Percentiles rank a stretch among this genome's conserved stretches.
These are phyloP conservation scores for Thuidium tamariscinum DNA, from an alignment of 225 moss, liverwort and hornwort species.

Conservation along the genomic window DNA sequence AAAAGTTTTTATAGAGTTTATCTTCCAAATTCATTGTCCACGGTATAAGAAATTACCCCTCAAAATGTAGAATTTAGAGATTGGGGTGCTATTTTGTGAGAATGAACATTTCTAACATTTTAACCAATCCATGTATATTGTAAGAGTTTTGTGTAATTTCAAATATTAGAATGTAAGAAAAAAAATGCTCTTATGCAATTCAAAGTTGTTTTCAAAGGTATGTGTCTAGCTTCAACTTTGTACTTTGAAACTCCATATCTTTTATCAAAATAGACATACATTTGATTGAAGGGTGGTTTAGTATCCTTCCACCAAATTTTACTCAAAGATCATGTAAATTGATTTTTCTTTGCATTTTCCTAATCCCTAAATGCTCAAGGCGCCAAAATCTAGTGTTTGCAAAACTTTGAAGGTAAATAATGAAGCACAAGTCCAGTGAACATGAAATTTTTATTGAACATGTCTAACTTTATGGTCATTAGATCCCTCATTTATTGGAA, in stretches of 20 bases:
- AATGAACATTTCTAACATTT: not conserved
- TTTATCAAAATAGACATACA: fast-evolving
- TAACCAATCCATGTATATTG: no score
- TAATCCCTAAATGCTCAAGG: no score
- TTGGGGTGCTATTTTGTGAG: not conserved
- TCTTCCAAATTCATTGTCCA: no score
- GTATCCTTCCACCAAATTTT: not conserved
- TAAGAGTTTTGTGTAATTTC: not conserved
- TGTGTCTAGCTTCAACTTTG: not conserved
- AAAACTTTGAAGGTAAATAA: no score
- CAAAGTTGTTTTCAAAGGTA: not conserved
- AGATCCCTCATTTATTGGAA: no score
- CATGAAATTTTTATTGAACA: no score
- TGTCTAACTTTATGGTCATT: no score
- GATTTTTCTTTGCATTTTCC: no score
- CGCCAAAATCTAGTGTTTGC: no score
- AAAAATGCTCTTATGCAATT: not conserved
- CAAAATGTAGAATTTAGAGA: fast-evolving
- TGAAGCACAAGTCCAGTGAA: no score
- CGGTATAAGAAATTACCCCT: not conserved
- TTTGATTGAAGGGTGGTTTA: not conserved
- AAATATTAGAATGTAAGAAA: fast-evolving
- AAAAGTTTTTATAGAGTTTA: no score
- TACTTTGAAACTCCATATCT: no score
- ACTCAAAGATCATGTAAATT: fast-evolving